Base-by-base conservation (phyloP, 345 rosid species). In the Euphorbia lathyris region DNA sequence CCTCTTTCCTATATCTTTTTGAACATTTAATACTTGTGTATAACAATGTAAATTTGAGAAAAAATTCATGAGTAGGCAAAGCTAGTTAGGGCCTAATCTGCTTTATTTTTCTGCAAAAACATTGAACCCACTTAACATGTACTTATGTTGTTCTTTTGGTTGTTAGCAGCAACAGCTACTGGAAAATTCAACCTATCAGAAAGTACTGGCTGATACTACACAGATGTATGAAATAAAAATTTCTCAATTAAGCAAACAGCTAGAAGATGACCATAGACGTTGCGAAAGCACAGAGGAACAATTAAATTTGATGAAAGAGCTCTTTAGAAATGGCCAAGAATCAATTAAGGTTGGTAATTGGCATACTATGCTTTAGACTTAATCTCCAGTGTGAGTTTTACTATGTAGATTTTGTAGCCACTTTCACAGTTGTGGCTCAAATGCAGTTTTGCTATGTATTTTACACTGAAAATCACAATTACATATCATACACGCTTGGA, bases 161-260 rank as follows among this genome's bases (percentile, higher is more conserved):
- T 86, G 83, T 75, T 82, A 83, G 84, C 77, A 86, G 85, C 85
- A 87, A 77, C 78, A 85, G 45, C 92, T 83, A 78, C 85, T 84
- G 63, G 90, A 93, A 67, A 88, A 77, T 82, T 87, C 89, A 52
- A 74, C 87, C 38, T 85, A 84, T 78, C 86, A 91, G 73, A 89
- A 87, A 63, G 80, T 83, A 48, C 83, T 93, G 70, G 94, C 92
- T 68, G 97, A 91, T 71, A 85, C 84, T 61, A 91, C 90, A 67
- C 90, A 86, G 80, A 86, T 81, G 86, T 89, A 91, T 63, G 98
- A 93, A 81, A 88, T 76, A 70, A 93, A 84, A 81, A 83, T 93
- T 73, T 81, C 79, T 1, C 89, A 88, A 71, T 57, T 91, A 76
- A 78, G 79, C 58, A 82, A 80, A 77, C 83, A 69, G 74, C 75